Evolutionary conservation across 768 basidiomycete genomes (phyloP), one percentile per base, ranked within the genome.

Genomic region (Kondoa subrosea): DNA sequence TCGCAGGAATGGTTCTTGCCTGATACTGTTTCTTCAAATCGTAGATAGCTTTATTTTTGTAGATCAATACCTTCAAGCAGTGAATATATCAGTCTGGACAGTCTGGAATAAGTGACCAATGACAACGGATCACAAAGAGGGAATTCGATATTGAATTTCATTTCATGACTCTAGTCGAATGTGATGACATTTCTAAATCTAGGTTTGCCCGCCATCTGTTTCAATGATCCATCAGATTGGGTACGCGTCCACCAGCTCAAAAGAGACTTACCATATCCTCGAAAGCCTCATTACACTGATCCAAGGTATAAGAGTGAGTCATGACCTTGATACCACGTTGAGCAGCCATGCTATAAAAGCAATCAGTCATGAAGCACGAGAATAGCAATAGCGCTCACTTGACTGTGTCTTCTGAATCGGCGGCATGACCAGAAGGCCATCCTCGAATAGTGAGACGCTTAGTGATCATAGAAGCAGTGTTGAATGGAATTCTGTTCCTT

Each of bases 401-500:
- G 50, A 3, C 56, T 30, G 15, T 17, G 17, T 32, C n/a, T 25
- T 27, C 65, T n/a, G 1, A 26, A 33, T 70, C 69, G 25, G 40
- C 34, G n/a, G 72, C 50, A 0, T 56, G 40, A 3, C 72, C 71
- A 1, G 65, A 68, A 1, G 72, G 72, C 70, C 70, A 72, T 12
- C 71, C 72, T 14, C 64, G 65, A 27, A 74, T 33, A 16, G 67
- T 67, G 25, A 73, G 68, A n/a, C 72, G 69, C 63, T 73, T 73
- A 17, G 4, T 2, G 59, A 74, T 72, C 57, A 74, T 57, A 3
- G 71, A 25, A 25, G 1, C 21, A 27, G 2, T 31, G 25, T 4
- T 21, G 59, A 57, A 8, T 2, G 56, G 63, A 27, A 14, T 4
- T 25, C 25, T 14, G 50, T n/a, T 16, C 68, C 3, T 61, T 31